Percentiles rank a stretch among this genome's conserved stretches.
Conservation (phyloP, 805 yeast species). For the Barnettozyma vustinii region DNA sequence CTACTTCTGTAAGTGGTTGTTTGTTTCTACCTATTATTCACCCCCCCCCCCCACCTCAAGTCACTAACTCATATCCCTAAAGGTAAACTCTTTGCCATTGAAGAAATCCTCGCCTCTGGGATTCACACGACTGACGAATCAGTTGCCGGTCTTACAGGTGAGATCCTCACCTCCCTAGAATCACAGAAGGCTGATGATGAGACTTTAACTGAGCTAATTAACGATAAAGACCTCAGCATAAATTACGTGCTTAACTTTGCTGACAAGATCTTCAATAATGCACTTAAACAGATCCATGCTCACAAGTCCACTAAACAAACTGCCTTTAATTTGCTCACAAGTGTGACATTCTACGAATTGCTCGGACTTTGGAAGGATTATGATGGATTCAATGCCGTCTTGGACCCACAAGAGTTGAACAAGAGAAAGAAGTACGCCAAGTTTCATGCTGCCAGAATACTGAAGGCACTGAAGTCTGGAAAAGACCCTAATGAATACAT, state of each 20-base stretch:
- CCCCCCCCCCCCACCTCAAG: no score
- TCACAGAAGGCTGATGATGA: conserved; percentile 35
- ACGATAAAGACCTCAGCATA: conserved; percentile 53
- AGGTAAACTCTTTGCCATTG: conserved; percentile 57
- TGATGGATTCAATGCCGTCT: conserved; percentile 1
- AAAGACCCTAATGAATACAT: conserved; percentile 55
- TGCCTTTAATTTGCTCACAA: conserved; percentile 47
- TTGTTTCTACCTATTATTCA: neutral
- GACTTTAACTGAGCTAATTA: conserved; percentile 43
- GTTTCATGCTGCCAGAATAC: conserved; percentile 54
- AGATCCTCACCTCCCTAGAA: conserved; percentile 70
- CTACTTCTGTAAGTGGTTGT: conserved; percentile 51
- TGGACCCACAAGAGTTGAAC: conserved; percentile 28
- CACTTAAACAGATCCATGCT: conserved; percentile 41
- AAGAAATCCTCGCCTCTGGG: conserved; percentile 55
- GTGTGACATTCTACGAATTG: conserved; percentile 47
- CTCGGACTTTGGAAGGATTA: conserved; percentile 37
- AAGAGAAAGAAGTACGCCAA: conserved; percentile 54
- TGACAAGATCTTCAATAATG: conserved; percentile 49
- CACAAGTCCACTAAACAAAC: conserved; percentile 41
- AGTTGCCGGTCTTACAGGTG: conserved; percentile 53
- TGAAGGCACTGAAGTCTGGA: conserved; percentile 42
- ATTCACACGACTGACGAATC: conserved; percentile 53
- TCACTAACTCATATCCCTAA: neutral
- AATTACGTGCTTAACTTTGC: conserved; percentile 55